A percentile compares a stretch with the other conserved stretches of the same genome.
Evolutionary conservation across 2,329 filamentous ascomycete genomes (phyloP).

Genomic region (Trichoderma sp.): DNA sequence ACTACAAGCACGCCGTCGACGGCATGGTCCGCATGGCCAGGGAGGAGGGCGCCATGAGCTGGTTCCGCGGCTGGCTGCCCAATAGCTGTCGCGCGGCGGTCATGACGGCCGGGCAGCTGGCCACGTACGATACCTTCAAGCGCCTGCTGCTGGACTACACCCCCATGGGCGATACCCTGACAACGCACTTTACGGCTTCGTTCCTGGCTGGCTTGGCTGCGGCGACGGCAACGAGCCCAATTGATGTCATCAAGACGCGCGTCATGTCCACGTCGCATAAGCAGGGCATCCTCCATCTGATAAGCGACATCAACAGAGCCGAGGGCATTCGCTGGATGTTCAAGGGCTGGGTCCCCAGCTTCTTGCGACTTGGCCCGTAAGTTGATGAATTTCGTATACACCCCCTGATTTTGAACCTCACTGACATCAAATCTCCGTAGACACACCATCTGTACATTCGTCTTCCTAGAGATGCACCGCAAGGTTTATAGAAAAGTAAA

Average conservation of each 20-base stretch:
- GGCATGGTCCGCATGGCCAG: conserved; percentile 85
- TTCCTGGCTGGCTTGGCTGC: conserved; percentile 81
- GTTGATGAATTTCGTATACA: conserved; percentile 37
- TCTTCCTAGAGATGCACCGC: conserved; percentile 87
- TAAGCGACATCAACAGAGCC: conserved; percentile 68
- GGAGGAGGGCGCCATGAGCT: conserved; percentile 73
- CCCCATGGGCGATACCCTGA: conserved; percentile 69
- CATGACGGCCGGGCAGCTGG: conserved; percentile 85
- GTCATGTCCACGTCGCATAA: conserved; percentile 71
- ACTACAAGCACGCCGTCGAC: conserved; percentile 88
- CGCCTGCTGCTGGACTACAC: conserved; percentile 67
- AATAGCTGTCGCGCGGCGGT: conserved; percentile 81
- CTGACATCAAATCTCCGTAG: conserved; percentile 39
- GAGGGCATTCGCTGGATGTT: conserved; percentile 85
- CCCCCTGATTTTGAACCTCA: no score
- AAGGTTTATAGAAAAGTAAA: conserved; percentile 67
- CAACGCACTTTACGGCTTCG: conserved; percentile 77
- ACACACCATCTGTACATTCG: conserved; percentile 84
- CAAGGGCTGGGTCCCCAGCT: conserved; percentile 84
- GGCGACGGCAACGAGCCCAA: conserved; percentile 81
- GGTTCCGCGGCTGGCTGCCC: conserved; percentile 85
- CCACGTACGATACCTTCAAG: conserved; percentile 85
- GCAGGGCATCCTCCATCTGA: conserved; percentile 58
- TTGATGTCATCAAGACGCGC: conserved; percentile 88
- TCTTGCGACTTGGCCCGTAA: conserved; percentile 66